Evolutionary conservation across 2,329 filamentous ascomycete species (phyloP), one percentile per base, ranked within the genome.

Genomic region (Penicillium hordei): DNA sequence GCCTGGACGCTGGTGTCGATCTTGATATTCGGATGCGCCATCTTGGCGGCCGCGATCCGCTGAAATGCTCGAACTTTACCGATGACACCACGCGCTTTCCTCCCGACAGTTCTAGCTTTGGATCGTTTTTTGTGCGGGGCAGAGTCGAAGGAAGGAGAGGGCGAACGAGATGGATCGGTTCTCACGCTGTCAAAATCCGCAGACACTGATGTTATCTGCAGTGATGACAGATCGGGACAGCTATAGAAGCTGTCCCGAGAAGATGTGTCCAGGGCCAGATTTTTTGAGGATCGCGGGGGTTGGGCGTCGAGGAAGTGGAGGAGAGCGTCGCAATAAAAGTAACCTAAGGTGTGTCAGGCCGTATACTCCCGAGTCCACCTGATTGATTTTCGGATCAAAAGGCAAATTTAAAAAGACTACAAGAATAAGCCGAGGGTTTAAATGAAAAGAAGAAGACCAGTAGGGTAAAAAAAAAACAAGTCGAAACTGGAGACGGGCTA

Each of bases 191-290:
- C 58, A 64, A 63, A 60, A 64, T 67, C 66, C 62, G 48, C 60
- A 52, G 61, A 52, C 52, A 65, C 52, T 27, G 66, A 62, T 57
- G 68, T 64, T 65, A 71, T 72, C 63, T 70, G 71, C 62, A 76
- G 67, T 56, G 70, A 67, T 43, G 72, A 75, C 63, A 76, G 69
- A 69, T 77, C 74, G 66, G 74, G 74, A 72, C 75, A 77, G 74
- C 75, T 75, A 65, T 72, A 65, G 60, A 70, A 76, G 74, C 73
- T 74, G 73, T 72, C 71, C 70, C 72, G 71, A 65, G 69, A 68
- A 60, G 69, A 66, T 38, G 67, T 69, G 69, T 73, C 69, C 68
- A 70, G 69, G 70, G 75, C 75, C 75, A 76, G 73, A 64, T 70
- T 77, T 74, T 64, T 70, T 61, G 65, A 64, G 55, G 65, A 62